Evolutionary conservation across 225 moss, liverwort and hornwort species (phyloP), one percentile per base, ranked within the genome.

Genomic region (Antitrichia curtipendula): DNA sequence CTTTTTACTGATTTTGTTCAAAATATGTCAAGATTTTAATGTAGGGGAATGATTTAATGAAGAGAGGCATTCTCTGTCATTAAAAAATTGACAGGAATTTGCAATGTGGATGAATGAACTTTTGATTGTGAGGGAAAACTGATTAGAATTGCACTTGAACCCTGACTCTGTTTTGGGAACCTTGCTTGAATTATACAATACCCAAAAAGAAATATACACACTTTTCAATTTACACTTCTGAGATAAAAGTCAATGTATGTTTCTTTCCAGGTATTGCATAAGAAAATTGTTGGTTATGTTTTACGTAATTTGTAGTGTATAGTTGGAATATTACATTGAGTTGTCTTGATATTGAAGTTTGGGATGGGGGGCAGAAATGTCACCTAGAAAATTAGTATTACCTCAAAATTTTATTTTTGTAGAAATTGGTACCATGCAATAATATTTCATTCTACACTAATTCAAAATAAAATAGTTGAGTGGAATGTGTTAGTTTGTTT

Each of bases 161-260:
- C 1, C 3, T 15, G 9, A 53, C 0, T n/a, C 0, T 0, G 0
- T 8, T 53, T 6, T 0, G 0, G 3, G n/a, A 17, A 10, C 7
- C 24, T n/a, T n/a, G 0, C 4, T 56, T n/a, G 11, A 57, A 57
- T 38, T 57, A 7, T 56, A 8, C 45, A 45, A 8, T n/a, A n/a
- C n/a, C n/a, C n/a, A 8, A 45, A 45, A 45, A 45, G 45, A 45
- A 45, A 45, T 8, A 45, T 45, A 6, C 8, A 45, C 45, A 45
- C 45, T 45, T 45, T 45, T 45, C 8, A 45, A 45, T 45, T 45
- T 45, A 45, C 8, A 45, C 7, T 45, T 45, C 7, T 45, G 45
- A 45, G 8, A 8, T 6, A 45, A 6, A 45, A 45, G 45, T 45
- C n/a, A n/a, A 45, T 45, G 45, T 45, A 45, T 45, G 8, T 45